Base-by-base conservation (phyloP, 192 early-diverging fungal species). In the Spizellomyces sp. region DNA sequence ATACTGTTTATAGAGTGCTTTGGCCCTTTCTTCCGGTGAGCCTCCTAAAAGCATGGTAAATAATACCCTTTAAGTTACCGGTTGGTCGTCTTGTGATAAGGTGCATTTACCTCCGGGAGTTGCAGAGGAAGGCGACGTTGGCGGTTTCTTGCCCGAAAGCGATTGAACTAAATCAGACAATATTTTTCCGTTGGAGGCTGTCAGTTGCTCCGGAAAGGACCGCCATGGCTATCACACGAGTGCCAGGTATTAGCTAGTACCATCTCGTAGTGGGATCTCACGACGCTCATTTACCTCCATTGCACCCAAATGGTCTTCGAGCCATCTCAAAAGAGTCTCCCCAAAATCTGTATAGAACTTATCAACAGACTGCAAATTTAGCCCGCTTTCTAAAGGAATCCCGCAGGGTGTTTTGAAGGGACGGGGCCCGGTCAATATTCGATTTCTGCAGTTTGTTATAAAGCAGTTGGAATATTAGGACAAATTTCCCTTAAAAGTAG, bases 111-210 rank as follows among this genome's bases (percentile, higher is more conserved):
- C 27, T 36, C 27, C 27, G 1, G 27, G 27, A 36, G 27, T 36
- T 4, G 50, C 50, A 54, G 50, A 19, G 50, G 50, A 54, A 54
- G 14, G 12, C 0, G 12, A 54, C 14, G 17, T 61, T 52, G n/a
- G 41, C 19, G 22, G 42, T 45, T 81, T 84, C 62, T 75, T 80
- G 21, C 75, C 69, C 6, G 78, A 71, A 5, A 86, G 45, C 14
- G 81, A 83, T 10, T 82, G 77, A 45, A 86, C 62, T 5, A 84
- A 44, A 44, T 82, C 76, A 9, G 55, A 44, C n/a, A 86, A 59
- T 4, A 69, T 7, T 66, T 66, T 68, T 5, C 77, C 77, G 52
- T 75, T 48, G 1, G 74, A 62, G 4, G 12, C 7, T 12, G 17
- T 63, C 15, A 84, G 59, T 45, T 69, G 44, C 0, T 52, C 15